Evolutionary conservation across 768 basidiomycete genomes (phyloP), one percentile per base, ranked within the genome.

Genomic region (Clitopilus hobsonii): DNA sequence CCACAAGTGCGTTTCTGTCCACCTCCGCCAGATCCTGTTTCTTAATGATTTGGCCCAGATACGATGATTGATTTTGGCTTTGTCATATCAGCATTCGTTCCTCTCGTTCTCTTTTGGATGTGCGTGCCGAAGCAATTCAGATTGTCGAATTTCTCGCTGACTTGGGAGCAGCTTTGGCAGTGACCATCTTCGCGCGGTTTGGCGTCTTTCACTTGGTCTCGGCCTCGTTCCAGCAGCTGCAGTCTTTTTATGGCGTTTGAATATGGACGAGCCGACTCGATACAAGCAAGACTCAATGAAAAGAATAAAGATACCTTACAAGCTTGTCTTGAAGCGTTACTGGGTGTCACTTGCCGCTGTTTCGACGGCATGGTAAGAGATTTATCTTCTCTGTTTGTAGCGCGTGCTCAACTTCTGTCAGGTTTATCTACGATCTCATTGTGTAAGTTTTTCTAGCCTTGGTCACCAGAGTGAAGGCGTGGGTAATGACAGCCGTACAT

Each of bases 71-170:
- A 91, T 65, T 71, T 85, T 54, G 90, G 89, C 36, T 92, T 92
- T 65, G 90, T 91, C 38, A 63, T 94, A 48, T 72, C 87, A 6
- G 77, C 89, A 10, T 93, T 94, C 58, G 86, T 91, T 3, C 91
- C 92, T 14, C 76, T 95, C 4, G 88, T 95, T 24, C 74, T 94
- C 26, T 90, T 83, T 64, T 94, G 91, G 93, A 95, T 95, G 86
- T 90, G 58, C 45, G 86, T 72, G 41, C n/a, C n/a, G n/a, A n/a
- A n/a, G n/a, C n/a, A n/a, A n/a, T 8, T 5, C 2, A 28, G 8
- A 32, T 24, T 32, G 18, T 18, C 6, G 26, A 16, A 11, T n/a
- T 29, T n/a, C 26, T 7, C 49, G 22, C n/a, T n/a, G n/a, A n/a
- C n/a, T n/a, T n/a, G n/a, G n/a, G n/a, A n/a, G n/a, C n/a, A n/a